phyloP scores from a whole-genome alignment of 257 asterid genomes.

The Rubia yunnanensis region DNA sequence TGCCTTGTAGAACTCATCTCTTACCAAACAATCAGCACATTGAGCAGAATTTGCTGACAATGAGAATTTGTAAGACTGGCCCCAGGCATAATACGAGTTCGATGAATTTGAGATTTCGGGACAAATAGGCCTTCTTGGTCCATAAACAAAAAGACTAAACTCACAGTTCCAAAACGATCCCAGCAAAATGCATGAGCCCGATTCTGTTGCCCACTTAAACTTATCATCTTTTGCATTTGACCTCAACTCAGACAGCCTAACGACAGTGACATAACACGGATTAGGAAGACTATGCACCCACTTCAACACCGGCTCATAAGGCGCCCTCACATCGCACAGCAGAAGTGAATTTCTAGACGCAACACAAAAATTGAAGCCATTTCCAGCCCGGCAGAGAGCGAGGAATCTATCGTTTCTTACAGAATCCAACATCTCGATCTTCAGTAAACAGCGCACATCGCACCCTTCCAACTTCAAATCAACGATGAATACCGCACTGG shows the following conservation, averaged over 20 bases:
- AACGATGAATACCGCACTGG: conserved; percentile 45
- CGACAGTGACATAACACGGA: conserved; percentile 42
- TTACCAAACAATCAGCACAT: conserved; percentile 53
- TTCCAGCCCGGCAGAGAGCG: conserved; percentile 42
- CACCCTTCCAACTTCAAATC: conserved; percentile 40
- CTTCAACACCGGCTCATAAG: conserved; percentile 42
- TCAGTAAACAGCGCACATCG: conserved; percentile 39
- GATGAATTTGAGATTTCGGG: conserved; percentile 36
- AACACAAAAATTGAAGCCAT: conserved; percentile 41
- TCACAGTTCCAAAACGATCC: conserved; percentile 80
- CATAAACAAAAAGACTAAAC: conserved; percentile 61
- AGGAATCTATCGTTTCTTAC: conserved; percentile 42
- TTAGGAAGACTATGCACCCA: conserved; percentile 57
- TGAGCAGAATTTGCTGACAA: conserved; percentile 40
- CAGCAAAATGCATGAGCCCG: conserved; percentile 65
- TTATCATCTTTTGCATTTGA: conserved; percentile 28
- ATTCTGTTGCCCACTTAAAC: conserved; percentile 48
- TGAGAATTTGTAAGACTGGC: conserved; percentile 32
- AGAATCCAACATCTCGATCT: conserved; percentile 38
- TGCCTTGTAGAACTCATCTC: conserved; percentile 36
- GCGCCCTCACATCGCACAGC: conserved; percentile 64
- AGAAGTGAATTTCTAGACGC: conserved; percentile 42
- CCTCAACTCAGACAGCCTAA: conserved; percentile 54
- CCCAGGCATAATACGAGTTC: conserved; percentile 48
- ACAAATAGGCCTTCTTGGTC: conserved; percentile 29